A percentile compares a stretch with the other conserved stretches of the same genome.
Conservation (phyloP, 2,329 filamentous ascomycete genomes). For the Orbilia javanica region DNA sequence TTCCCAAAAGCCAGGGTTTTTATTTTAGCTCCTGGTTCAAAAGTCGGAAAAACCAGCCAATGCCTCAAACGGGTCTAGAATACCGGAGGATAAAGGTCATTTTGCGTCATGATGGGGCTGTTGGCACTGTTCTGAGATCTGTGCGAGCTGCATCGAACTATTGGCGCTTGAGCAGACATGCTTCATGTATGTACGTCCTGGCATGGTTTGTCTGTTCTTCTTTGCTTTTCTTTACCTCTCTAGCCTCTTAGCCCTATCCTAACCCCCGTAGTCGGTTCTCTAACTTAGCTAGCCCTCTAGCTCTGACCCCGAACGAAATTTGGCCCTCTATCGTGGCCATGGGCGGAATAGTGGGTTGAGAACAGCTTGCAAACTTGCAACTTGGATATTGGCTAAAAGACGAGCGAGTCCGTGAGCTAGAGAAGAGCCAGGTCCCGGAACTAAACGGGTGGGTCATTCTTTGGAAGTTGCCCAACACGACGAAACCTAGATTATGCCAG, state of each 20-base stretch:
- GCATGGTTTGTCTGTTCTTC: conserved; percentile 30
- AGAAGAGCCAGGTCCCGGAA: conserved; percentile 37
- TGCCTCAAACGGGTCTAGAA: conserved; percentile 53
- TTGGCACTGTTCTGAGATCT: conserved; percentile 47
- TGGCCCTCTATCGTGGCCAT: conserved; percentile 40
- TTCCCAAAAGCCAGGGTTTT: conserved; percentile 57
- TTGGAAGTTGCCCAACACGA: conserved; percentile 44
- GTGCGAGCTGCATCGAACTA: conserved; percentile 46
- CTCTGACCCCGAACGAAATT: conserved; percentile 25
- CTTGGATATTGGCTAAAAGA: conserved; percentile 54
- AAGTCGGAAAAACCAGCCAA: conserved; percentile 58
- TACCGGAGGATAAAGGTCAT: conserved; percentile 52
- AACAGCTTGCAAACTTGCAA: conserved; percentile 48
- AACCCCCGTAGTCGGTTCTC: conserved; percentile 37
- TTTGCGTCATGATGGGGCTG: conserved; percentile 55
- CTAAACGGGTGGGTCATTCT: conserved; percentile 50
- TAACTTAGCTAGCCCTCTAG: conserved; percentile 35
- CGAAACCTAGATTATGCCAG: conserved; percentile 33
- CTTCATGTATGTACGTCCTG: conserved; percentile 22
- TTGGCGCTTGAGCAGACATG: conserved; percentile 32
- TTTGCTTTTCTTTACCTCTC: conserved; percentile 34
- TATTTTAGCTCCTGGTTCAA: conserved; percentile 56
- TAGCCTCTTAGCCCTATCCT: conserved; percentile 48
- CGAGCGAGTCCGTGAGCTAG: conserved; percentile 19
- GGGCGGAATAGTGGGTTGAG: conserved; percentile 21